Evolutionary conservation across 2,329 filamentous ascomycete genomes (phyloP).

Genomic region (Chalaropsis ovoidea): DNA sequence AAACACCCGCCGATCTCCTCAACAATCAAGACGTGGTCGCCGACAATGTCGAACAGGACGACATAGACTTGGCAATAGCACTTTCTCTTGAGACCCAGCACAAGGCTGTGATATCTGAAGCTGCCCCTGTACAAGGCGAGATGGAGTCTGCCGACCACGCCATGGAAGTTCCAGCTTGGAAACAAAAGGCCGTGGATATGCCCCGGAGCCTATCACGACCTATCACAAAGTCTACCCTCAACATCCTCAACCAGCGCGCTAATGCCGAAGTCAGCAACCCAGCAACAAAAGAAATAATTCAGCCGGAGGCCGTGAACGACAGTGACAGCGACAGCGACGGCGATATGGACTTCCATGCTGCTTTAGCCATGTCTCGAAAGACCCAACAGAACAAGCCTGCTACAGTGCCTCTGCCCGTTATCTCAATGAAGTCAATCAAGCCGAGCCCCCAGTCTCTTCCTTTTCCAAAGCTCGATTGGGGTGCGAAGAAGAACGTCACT

Average conservation of each 20-base stretch:
- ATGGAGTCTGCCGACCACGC: slow-evolving; percentile 43
- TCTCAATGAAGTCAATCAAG: slow-evolving; percentile 3
- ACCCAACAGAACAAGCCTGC: slow-evolving; percentile 13
- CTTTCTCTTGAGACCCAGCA: slow-evolving; percentile 67
- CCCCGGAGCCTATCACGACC: slow-evolving; percentile 43
- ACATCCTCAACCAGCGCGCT: slow-evolving; percentile 21
- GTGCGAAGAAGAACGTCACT: neutral
- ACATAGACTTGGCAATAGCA: slow-evolving; percentile 71
- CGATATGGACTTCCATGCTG: slow-evolving; percentile 69
- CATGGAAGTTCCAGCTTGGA: slow-evolving; percentile 42
- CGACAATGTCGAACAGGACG: slow-evolving; percentile 36
- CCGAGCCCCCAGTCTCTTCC: slow-evolving; percentile 72
- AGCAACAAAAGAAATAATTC: slow-evolving; percentile 49
- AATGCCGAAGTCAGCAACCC: slow-evolving; percentile 54
- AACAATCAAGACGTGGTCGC: slow-evolving; percentile 31
- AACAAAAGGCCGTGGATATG: slow-evolving; percentile 43
- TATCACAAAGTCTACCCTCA: slow-evolving; percentile 25
- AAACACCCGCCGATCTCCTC: slow-evolving; percentile 31
- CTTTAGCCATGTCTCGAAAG: slow-evolving; percentile 48
- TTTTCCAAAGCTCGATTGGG: slow-evolving; percentile 72
- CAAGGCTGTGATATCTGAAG: slow-evolving; percentile 27
- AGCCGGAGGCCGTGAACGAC: slow-evolving; percentile 39
- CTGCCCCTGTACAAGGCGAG: slow-evolving; percentile 26
- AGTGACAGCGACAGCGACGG: slow-evolving; percentile 55
- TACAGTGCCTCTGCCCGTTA: slow-evolving; percentile 4